Base-by-base conservation (phyloP, 768 basidiomycete species). In the Kwoniella bestiolae region DNA sequence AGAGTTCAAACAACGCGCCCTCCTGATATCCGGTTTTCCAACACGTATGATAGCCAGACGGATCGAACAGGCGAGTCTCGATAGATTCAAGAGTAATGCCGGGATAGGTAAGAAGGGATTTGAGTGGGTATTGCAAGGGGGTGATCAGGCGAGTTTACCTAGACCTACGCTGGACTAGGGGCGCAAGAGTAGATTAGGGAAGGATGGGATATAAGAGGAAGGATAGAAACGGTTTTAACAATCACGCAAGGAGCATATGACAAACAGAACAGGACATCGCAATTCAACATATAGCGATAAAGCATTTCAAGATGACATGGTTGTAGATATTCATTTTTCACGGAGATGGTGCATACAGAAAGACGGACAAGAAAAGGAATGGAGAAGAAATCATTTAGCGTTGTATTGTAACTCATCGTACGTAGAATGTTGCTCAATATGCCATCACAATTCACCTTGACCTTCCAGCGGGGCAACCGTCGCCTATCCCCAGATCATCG, bases 71-170 rank as follows among this genome's bases (percentile, higher is more conserved):
- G 93, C 90, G 87, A 86, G 93, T 57, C 88, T 89, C 26, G 88
- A 94, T 81, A 86, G 93, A 63, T 96, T 97, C 72, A 89, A 91
- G 80, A 89, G 92, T 79, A 97, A 97, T 76, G 94, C 94, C 2
- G 90, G 90, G 53, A 83, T 90, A 34, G 94, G 94, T 58, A 91
- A 93, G 80, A 82, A 89, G 57, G 94, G 90, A 25, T 94, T 97
- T 81, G 91, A 92, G 47, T 91, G 92, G 76, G 93, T 97, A 31
- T 81, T 96, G 38, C 16, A 55, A 5, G 62, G 62, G 25, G 62
- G 62, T 16, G 50, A 61, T 52, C 60, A 61, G 26, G 35, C 50
- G 18, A 26, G 29, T 34, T 44, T 61, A 50, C 60, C 60, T 3
- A 61, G 60, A 53, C 60, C 60, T n/a, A 55, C 18, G 1, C 23